phyloP scores from a whole-genome alignment of 78 protist genomes.

The Polysphondylium violaceum region DNA sequence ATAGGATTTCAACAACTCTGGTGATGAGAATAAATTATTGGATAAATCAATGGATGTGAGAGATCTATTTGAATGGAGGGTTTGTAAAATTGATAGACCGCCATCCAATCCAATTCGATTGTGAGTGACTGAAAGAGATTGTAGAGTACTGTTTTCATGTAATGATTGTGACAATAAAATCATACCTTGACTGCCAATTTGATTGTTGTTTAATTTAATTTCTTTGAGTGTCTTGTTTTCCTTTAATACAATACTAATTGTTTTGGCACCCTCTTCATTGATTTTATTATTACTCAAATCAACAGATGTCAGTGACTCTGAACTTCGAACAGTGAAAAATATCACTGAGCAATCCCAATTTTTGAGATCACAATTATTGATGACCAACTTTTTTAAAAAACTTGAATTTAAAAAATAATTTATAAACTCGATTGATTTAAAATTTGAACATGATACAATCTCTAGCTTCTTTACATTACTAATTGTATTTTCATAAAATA shows the following conservation, averaged over 20 bases:
- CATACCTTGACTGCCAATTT: slow-evolving; percentile 23
- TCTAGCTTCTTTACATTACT: slow-evolving; percentile 2
- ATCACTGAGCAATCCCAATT: slow-evolving; percentile 44
- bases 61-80: slow-evolving; percentile 13
- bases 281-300: slow-evolving; percentile 15
- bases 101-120: slow-evolving; percentile 11
- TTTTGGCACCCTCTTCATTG: slow-evolving; percentile 42
- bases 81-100: slow-evolving; percentile 4
- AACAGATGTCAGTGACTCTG: slow-evolving; percentile 4
- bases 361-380: slow-evolving; percentile 28
- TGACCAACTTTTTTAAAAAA: background rate
- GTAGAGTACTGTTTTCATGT: background rate
- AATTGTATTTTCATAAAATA: slow-evolving; percentile 26
- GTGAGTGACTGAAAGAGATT: background rate
- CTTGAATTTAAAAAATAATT: slow-evolving; percentile 31
- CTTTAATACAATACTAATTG: slow-evolving; percentile 12
- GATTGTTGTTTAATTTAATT: slow-evolving; percentile 5
- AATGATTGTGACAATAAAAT: slow-evolving; percentile 9
- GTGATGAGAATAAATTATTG: background rate
- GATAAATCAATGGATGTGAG: slow-evolving; percentile 5
- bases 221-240: background rate
- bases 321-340: background rate
- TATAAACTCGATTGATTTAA: slow-evolving; percentile 40
- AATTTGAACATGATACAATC: slow-evolving; percentile 39
- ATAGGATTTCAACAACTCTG: slow-evolving; percentile 6